Conservation (phyloP, 2,329 filamentous ascomycete species). For the Neonectria magnoliae region DNA sequence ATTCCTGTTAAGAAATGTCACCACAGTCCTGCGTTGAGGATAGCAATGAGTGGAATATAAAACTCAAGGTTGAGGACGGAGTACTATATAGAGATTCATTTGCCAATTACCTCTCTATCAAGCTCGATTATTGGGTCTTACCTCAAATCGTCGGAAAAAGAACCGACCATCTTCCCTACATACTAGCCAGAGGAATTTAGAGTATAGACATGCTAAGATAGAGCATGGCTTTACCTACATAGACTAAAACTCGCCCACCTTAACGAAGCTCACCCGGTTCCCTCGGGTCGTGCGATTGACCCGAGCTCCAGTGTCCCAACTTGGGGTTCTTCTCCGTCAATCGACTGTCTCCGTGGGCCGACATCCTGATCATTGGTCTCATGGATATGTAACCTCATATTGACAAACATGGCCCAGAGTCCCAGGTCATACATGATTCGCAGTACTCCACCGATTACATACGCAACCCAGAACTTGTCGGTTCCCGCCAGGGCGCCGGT, state of each 20-base stretch:
- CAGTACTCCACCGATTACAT: constrained; percentile 64
- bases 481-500: constrained; percentile 65
- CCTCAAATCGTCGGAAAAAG: too few species aligned
- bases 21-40: neutral
- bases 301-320: constrained; percentile 1
- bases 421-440: constrained; percentile 68
- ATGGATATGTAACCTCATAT: constrained; percentile 62
- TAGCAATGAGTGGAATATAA: too few species aligned
- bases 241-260: too few species aligned
- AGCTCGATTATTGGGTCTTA: too few species aligned
- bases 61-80: too few species aligned
- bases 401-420: constrained; percentile 67
- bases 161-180: too few species aligned
- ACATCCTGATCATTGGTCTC: constrained; percentile 40
- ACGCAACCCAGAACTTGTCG: constrained; percentile 69
- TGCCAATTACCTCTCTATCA: too few species aligned
- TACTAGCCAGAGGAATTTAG: too few species aligned
- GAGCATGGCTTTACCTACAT: too few species aligned
- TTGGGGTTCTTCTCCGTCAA: constrained; percentile 31
- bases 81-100: too few species aligned
- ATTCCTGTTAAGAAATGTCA: neutral
- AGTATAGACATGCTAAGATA: too few species aligned
- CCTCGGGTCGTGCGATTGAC: neutral
- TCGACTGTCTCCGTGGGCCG: neutral
- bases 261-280: neutral